phyloP scores from a whole-genome alignment of 495 filamentous ascomycete species.

The Chlorociboria aeruginascens region DNA sequence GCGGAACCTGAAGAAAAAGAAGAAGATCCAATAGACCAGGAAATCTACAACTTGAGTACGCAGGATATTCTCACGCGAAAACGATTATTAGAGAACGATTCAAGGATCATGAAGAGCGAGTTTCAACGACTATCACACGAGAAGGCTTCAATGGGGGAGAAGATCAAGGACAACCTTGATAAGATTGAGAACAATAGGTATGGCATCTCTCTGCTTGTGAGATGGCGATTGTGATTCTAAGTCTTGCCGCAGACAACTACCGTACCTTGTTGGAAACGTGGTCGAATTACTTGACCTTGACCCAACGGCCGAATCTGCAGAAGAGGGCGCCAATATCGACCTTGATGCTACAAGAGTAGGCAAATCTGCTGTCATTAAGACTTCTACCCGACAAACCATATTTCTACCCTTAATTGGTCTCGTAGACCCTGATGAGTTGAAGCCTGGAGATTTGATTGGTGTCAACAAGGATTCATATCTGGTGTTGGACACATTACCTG shows the following conservation, averaged over 20 bases:
- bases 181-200: slow-evolving; percentile 99
- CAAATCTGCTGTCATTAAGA: slow-evolving; percentile 99
- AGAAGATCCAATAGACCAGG: slow-evolving; percentile 76
- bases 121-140: slow-evolving; percentile 89
- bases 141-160: slow-evolving; percentile 88
- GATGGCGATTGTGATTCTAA: not conserved
- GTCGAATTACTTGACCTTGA: slow-evolving; percentile 95
- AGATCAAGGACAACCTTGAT: slow-evolving; percentile 96
- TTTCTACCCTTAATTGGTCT: slow-evolving; percentile 97
- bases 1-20: slow-evolving; percentile 58
- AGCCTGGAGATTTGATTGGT: slow-evolving; percentile 92
- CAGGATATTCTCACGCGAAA: slow-evolving; percentile 81
- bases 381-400: slow-evolving; percentile 97
- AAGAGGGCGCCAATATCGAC: slow-evolving; percentile 97
- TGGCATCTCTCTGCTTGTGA: slow-evolving; percentile 8
- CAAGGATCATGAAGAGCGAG: slow-evolving; percentile 97
- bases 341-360: slow-evolving; percentile 92
- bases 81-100: slow-evolving; percentile 89
- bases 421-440: slow-evolving; percentile 85
- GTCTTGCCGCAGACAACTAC: slow-evolving; percentile 60
- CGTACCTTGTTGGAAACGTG: slow-evolving; percentile 96
- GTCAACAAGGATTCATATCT: slow-evolving; percentile 99
- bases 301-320: slow-evolving; percentile 86
- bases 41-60: slow-evolving; percentile 83
- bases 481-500: slow-evolving; percentile 92